Conservation (phyloP, 1,139 yeast species). For the Debaryomycetaceae sp. region DNA sequence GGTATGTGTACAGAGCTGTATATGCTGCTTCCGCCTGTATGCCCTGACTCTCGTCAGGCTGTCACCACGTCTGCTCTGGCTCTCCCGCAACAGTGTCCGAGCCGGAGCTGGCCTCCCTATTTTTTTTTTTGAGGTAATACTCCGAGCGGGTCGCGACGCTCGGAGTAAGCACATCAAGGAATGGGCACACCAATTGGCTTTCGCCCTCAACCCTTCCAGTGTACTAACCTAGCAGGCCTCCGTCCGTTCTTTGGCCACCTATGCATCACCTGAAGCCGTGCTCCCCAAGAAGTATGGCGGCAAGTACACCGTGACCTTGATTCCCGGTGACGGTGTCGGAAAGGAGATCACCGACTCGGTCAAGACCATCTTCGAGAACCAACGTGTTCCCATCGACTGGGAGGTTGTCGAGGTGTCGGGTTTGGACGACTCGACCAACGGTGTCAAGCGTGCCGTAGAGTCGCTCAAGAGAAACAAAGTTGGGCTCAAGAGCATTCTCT, state of each 20-base stretch:
- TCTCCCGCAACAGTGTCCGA: too few relatives aligned
- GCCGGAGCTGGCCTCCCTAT: not conserved
- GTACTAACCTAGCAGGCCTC: constrained; percentile 23
- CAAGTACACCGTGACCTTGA: constrained; percentile 83
- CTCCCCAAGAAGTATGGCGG: constrained; percentile 95
- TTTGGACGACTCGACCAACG: constrained; percentile 53
- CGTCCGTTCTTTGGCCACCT: constrained; percentile 46
- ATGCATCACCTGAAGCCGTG: constrained; percentile 54
- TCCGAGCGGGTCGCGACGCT: too few relatives aligned
- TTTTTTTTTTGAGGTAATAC: constrained; percentile 1
- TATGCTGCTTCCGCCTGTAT: not conserved
- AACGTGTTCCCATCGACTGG: constrained; percentile 89
- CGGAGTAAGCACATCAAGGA: too few relatives aligned
- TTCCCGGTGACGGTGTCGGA: constrained; percentile 98
- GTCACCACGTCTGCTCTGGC: too few relatives aligned
- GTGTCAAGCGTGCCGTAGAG: constrained; percentile 81
- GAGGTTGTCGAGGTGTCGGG: constrained; percentile 90
- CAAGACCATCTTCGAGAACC: constrained; percentile 79
- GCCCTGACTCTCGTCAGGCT: too few relatives aligned
- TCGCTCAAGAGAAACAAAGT: constrained; percentile 94
- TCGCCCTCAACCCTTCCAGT: too few relatives aligned
- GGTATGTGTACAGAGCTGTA: constrained; percentile 23
- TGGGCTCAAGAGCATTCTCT: constrained; percentile 93
- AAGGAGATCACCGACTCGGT: constrained; percentile 94
- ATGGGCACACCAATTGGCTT: too few relatives aligned